Evolutionary conservation across 345 rosid species (phyloP).

Genomic region (Psidium friedrichsthalianum): DNA sequence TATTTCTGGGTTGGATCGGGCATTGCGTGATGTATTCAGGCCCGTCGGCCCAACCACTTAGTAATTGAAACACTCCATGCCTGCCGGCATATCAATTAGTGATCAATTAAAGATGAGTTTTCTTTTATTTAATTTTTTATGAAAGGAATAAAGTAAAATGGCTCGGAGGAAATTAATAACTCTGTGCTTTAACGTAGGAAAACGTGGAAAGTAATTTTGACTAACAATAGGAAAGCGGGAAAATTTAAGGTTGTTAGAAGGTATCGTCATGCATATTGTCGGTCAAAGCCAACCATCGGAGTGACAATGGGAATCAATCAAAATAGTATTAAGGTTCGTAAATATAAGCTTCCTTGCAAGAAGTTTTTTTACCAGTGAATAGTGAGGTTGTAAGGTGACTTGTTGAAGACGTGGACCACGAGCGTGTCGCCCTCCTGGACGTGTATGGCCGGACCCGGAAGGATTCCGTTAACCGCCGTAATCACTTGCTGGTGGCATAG

Average conservation of each 20-base stretch:
- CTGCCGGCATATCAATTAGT: conserved; percentile 9
- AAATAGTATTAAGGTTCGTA: not conserved
- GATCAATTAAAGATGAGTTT: not conserved
- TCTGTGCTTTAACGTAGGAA: not conserved
- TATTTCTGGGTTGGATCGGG: conserved; percentile 56
- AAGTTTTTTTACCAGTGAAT: conserved; percentile 62
- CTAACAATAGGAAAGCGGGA: not conserved
- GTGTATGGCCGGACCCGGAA: conserved; percentile 68
- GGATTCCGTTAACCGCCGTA: conserved; percentile 64
- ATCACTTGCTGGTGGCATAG: conserved; percentile 52
- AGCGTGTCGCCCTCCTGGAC: conserved; percentile 75
- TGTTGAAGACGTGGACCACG: conserved; percentile 57
- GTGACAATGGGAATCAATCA: not conserved
- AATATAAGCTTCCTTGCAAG: not conserved
- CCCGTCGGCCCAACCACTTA: conserved; percentile 84
- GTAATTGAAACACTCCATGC: conserved; percentile 68
- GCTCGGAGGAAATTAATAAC: not conserved
- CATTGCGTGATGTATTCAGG: conserved; percentile 70
- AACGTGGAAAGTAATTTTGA: not conserved
- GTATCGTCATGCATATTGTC: not conserved
- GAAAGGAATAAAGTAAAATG: not conserved
- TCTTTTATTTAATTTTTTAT: not conserved
- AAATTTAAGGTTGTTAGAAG: not conserved
- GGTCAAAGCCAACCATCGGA: not conserved
- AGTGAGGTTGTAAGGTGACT: conserved; percentile 79